These are phyloP conservation scores for Thoreauomyces humboldtii DNA, from an alignment of 192 early-diverging fungal genomes.

Conservation along the genomic window DNA sequence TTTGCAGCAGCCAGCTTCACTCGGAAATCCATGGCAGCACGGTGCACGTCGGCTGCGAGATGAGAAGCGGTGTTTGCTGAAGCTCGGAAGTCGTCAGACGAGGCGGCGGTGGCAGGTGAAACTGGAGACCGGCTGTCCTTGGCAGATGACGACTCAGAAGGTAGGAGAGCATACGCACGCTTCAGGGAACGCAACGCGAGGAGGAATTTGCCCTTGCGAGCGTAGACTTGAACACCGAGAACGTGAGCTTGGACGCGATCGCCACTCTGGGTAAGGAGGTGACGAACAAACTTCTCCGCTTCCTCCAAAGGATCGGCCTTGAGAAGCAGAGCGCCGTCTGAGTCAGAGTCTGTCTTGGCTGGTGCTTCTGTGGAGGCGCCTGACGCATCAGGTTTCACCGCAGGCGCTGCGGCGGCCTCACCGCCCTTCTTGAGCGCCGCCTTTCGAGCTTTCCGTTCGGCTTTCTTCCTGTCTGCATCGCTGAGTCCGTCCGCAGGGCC, in stretches of 20 bases:
- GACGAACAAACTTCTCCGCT: slow-evolving; percentile 74
- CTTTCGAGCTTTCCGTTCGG: slow-evolving; percentile 71
- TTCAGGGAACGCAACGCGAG: slow-evolving; percentile 63
- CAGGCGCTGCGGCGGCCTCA: slow-evolving; percentile 34
- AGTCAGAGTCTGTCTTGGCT: slow-evolving; percentile 61
- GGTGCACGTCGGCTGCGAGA: slow-evolving; percentile 27
- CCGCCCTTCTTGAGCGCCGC: slow-evolving; percentile 61
- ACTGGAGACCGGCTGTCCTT: too few species aligned
- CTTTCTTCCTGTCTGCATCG: slow-evolving; percentile 75
- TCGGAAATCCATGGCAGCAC: slow-evolving; percentile 27
- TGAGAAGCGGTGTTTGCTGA: slow-evolving; percentile 9
- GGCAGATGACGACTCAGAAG: background rate
- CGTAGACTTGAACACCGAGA: slow-evolving; percentile 66
- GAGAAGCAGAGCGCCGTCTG: slow-evolving; percentile 66
- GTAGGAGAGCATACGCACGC: slow-evolving; percentile 35
- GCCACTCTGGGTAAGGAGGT: slow-evolving; percentile 59
- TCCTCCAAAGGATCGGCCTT: slow-evolving; percentile 70
- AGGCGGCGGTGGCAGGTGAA: background rate
- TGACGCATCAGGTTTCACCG: slow-evolving; percentile 49
- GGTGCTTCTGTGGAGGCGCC: slow-evolving; percentile 40
- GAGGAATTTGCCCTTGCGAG: slow-evolving; percentile 67
- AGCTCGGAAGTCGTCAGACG: background rate
- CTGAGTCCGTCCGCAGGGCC: slow-evolving; percentile 34
- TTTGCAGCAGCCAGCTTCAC: background rate
- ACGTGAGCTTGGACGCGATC: slow-evolving; percentile 58